These are phyloP conservation scores for Cucurbita ficifolia DNA, from an alignment of 306 rosid species.

Conservation along the genomic window DNA sequence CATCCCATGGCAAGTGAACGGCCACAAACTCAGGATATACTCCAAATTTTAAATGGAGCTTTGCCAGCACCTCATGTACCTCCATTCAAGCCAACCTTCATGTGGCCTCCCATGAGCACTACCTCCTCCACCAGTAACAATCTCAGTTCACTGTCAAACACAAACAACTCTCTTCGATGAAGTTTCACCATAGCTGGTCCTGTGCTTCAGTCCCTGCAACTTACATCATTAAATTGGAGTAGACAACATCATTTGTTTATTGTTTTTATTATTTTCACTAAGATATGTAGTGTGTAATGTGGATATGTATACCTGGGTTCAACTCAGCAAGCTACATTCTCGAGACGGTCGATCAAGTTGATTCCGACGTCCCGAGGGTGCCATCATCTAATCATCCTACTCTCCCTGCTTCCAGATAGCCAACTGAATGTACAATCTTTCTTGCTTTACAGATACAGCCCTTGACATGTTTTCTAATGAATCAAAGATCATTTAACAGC, in stretches of 20 bases:
- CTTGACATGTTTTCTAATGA: background rate
- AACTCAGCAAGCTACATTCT: no score
- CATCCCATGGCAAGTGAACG: constrained; percentile 24
- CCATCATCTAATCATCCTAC: background rate
- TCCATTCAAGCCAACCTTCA: constrained; percentile 31
- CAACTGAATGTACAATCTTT: background rate
- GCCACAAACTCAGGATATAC: constrained; percentile 28
- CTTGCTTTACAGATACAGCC: background rate
- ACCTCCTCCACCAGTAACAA: background rate
- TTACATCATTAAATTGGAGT: background rate
- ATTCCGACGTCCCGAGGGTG: background rate
- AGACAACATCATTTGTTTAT: background rate
- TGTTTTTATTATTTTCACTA: background rate
- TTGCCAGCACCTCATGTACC: constrained; percentile 22
- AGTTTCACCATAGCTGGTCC: background rate
- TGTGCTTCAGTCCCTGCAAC: background rate
- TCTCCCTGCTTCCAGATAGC: background rate
- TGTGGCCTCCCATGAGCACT: constrained; percentile 22
- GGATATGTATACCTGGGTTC: background rate
- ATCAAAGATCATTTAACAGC: background rate
- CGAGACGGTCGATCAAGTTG: background rate
- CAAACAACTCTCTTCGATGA: background rate
- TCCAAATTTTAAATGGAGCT: constrained; percentile 29
- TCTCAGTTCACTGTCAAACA: background rate
- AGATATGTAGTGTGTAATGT: background rate